Base-by-base conservation (phyloP, 2,329 filamentous ascomycete species). In the Fusarium clavum region DNA sequence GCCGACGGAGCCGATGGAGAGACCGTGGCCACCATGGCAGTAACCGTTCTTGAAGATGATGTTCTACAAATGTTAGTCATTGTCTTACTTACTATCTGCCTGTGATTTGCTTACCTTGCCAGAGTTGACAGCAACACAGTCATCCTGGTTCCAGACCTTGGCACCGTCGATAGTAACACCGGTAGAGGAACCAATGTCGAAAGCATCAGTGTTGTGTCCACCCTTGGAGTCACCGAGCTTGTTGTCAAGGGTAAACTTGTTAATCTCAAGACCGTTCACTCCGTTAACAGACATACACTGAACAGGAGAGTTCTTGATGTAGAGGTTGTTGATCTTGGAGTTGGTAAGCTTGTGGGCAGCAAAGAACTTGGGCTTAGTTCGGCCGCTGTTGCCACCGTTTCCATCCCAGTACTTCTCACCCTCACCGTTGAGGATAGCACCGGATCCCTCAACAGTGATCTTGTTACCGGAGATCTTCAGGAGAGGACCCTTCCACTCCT, bases 61-160 rank as follows among this genome's bases (percentile, higher is more conserved):
- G 62, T 83, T 77, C 74, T 76, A 14, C 46, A 2, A 2, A 3
- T 3, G 13, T 64, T 10, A 44, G 45, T 14, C 3, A 56, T 11
- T 30, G 3, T 7, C 0, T 5, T 2, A 22, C 0, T 6, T 1
- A 0, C 0, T 1, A 1, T 3, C 0, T 2, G 0, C 22, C 0
- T 0, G 0, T 2, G 4, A 3, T 7, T 0, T 1, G 32, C 56
- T 43, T 13, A 74, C 74, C 14, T 76, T 81, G 24, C 84, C 84
- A 18, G 84, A 87, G 78, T 88, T 89, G 57, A 87, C 69, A 6
- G 87, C 87, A 38, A 89, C 80, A 70, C 87, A 90, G 71, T 89
- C 87, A 59, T 90, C 87, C 77, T 90, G 87, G 79, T 89, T 89
- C 72, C 86, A 83, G 40, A 90, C 82, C 60, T 80, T 84, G 51